Evolutionary conservation across 371 early-diverging fungal genomes (phyloP).

Genomic region (Fennellomyces sp.): DNA sequence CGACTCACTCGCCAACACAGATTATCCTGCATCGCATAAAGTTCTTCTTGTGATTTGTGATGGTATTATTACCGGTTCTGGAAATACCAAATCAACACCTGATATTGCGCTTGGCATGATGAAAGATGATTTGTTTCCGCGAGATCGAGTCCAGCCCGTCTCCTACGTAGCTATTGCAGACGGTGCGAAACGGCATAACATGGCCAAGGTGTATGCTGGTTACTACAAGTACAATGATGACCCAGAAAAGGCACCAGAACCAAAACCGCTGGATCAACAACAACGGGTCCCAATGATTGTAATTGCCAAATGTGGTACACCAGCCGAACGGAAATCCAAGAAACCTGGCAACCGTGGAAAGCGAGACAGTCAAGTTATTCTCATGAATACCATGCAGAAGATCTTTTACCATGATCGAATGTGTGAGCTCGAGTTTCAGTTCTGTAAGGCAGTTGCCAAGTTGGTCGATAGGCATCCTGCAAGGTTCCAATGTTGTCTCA

Average conservation of each 20-base stretch:
- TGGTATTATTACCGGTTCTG: conserved; percentile 76
- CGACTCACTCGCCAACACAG: conserved; percentile 85
- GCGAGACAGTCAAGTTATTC: conserved; percentile 70
- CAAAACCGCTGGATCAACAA: conserved; percentile 44
- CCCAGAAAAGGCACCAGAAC: conserved; percentile 30
- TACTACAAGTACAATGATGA: conserved; percentile 65
- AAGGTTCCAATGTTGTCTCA: conserved; percentile 88
- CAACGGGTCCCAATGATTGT: conserved; percentile 64
- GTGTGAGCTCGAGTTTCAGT: conserved; percentile 94
- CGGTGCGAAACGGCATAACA: conserved; percentile 86
- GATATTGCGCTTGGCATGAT: conserved; percentile 77
- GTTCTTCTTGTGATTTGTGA: conserved; percentile 85
- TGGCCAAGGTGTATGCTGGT: conserved; percentile 88
- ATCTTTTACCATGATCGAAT: conserved; percentile 94
- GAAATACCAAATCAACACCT: conserved; percentile 69
- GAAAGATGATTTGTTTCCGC: conserved; percentile 66
- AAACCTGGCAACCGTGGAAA: conserved; percentile 60
- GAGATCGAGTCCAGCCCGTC: conserved; percentile 57
- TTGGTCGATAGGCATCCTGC: conserved; percentile 86
- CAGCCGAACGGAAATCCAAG: conserved; percentile 58
- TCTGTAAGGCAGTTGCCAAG: conserved; percentile 88
- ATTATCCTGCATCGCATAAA: conserved; percentile 82
- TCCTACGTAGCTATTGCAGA: conserved; percentile 89
- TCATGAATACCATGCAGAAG: conserved; percentile 91
- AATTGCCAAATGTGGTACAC: conserved; percentile 86